Evolutionary conservation across 768 basidiomycete genomes (phyloP), one percentile per base, ranked within the genome.

Genomic region (Nidula microcarpa): DNA sequence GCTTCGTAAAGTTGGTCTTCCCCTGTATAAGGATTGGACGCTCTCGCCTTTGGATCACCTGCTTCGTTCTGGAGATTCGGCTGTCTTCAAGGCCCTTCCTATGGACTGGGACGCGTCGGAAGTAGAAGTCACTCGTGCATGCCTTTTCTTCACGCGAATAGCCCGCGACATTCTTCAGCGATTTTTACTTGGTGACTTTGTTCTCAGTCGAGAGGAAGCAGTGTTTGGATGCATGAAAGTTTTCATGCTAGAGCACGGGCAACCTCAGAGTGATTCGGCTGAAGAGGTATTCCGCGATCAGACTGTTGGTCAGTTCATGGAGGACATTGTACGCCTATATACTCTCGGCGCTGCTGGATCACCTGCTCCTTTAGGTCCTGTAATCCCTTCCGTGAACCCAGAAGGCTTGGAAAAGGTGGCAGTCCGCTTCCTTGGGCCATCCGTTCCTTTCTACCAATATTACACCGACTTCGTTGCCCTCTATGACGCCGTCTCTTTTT

Each of bases 181-280:
- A 8, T 76, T 77, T 60, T 72, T 74, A 1, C 68, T 84, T 35
- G 56, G 51, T 1, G 55, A 60, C 18, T 78, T 81, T 53, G 66
- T 73, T 6, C 65, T 85, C 62, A 73, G 68, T 14, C 73, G 80
- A 43, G 81, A 83, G 49, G 82, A 87, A 56, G 70, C 78, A 1
- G 74, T 89, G 4, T 87, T 94, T 59, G 81, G 78, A 16, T 88
- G 93, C 57, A 95, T 97, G 91, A 91, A 91, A 58, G 83, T 97
- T 13, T 94, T 93, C 69, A 95, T 97, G 94, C 82, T 98, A 32
- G 95, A 98, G 66, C 91, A 96, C 63, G 91, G 82, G 1, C 86
- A 91, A 59, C 62, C 70, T 0, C 71, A 81, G 49, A 72, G 68
- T 11, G 74, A 77, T 52, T 75, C 78, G 18, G 56, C 67, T 0